Evolutionary conservation across 805 yeast species (phyloP), one percentile per base, ranked within the genome.

Genomic region (Novakomyces olei): DNA sequence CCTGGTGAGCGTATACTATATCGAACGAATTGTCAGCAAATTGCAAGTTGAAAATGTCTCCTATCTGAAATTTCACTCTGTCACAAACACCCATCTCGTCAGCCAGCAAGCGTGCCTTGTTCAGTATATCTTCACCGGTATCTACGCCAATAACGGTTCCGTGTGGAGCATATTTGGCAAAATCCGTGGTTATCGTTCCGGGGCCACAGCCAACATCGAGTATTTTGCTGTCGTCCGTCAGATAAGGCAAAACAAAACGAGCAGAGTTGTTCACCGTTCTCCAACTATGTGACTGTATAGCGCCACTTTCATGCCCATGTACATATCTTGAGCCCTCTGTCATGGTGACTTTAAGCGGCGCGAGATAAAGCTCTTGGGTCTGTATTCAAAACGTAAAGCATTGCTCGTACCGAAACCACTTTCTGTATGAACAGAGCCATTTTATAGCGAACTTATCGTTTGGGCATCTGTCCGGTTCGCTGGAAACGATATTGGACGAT

Each of bases 171-270:
- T 51, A 51, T 23, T 44, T 40, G 12, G 54, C 54, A 15, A 58
- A 37, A 34, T 50, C 60, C 4, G 39, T 27, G 4, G 59, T 53
- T 23, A 58, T 57, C 4, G 60, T 44, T 0, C 61, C 63, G 3
- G 62, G 62, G 0, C 64, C 64, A 39, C 57, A 50, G 6, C 63
- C 63, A 15, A 57, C 58, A 37, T 58, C 64, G 9, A 58, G 47
- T 5, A 58, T 39, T 24, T 39, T 37, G 26, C 41, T 40, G 10
- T 41, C 40, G 4, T 47, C 41, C 35, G 50, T 44, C 19, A 57
- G 29, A 20, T 47, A 40, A 3, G 50, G 48, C 10, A 50, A 30
- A 34, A 54, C 35, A 36, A 41, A 50, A 2, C 40, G 41, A 2
- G 48, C 38, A 5, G 53, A 48, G 34, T 49, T 53, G 6, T 38